Evolutionary conservation across 139 green algal species (phyloP), one percentile per base, ranked within the genome.

Genomic region (Chlorella sp.): DNA sequence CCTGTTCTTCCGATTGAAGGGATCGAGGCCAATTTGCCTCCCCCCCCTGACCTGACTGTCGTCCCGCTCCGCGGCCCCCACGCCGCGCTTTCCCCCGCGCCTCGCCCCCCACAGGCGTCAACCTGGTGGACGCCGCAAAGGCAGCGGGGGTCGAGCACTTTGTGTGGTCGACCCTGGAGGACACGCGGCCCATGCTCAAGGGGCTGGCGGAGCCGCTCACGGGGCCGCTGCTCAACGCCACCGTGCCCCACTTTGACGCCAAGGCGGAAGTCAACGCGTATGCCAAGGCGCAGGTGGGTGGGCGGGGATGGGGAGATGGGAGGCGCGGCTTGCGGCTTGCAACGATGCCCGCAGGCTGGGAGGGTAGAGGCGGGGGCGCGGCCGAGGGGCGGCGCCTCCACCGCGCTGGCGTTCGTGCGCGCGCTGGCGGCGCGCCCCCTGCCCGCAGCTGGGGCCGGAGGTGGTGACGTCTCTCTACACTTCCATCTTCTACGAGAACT

Each of bases 241-340:
- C 48, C n/a, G 69, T 79, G 42, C 77, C 77, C 1, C 77, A 83
- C 59, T 83, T 83, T 59, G 77, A 83, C 59, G 68, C 69, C 46
- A 83, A 83, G 68, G 31, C 56, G 6, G 77, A 83, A 36, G 35
- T 77, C 11, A 69, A 79, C 33, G 38, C 25, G 1, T 83, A 83
- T 35, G 25, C 38, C n/a, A 35, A 55, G 9, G 55, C 64, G 65
- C 51, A 78, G 76, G 50, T 82, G 61, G 14, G 48, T 12, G 40
- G 58, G 11, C 9, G 7, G 23, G 12, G 33, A 58, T n/a, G n/a
- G n/a, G n/a, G n/a, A n/a, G n/a, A n/a, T n/a, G n/a, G n/a, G n/a
- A n/a, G n/a, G n/a, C n/a, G n/a, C n/a, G n/a, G n/a, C n/a, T n/a
- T n/a, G n/a, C n/a, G n/a, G n/a, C n/a, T n/a, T n/a, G n/a, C n/a